phyloP scores from a whole-genome alignment of 805 yeast species.

The Zygosaccharomyces kombuchaensis region DNA sequence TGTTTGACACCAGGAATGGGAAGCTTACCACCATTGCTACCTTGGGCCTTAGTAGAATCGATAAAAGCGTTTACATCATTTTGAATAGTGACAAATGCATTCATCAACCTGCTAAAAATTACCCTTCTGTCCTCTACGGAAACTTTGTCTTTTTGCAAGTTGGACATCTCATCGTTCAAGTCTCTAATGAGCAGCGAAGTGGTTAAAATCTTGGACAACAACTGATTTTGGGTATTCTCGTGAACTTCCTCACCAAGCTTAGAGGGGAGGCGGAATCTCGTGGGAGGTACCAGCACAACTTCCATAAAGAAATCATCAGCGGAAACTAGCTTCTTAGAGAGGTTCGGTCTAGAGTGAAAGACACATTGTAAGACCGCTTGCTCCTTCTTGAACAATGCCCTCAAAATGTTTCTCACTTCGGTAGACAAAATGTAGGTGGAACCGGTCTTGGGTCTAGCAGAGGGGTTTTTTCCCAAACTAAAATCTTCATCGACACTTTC shows the following conservation, averaged over 20 bases:
- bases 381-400: slow-evolving; percentile 72
- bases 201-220: slow-evolving; percentile 71
- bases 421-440: slow-evolving; percentile 83
- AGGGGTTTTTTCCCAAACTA: slow-evolving; percentile 41
- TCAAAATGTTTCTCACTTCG: slow-evolving; percentile 76
- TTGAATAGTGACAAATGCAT: slow-evolving; percentile 90
- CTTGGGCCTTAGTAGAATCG: slow-evolving; percentile 86
- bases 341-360: slow-evolving; percentile 75
- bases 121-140: slow-evolving; percentile 68
- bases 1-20: slow-evolving; percentile 96
- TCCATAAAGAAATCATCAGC: slow-evolving; percentile 90
- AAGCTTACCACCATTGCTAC: slow-evolving; percentile 54
- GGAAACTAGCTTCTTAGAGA: slow-evolving; percentile 40
- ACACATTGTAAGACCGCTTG: slow-evolving; percentile 61
- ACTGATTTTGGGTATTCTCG: slow-evolving; percentile 89
- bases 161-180: slow-evolving; percentile 76
- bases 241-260: slow-evolving; percentile 95
- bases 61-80: slow-evolving; percentile 92
- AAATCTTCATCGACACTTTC: slow-evolving; percentile 32
- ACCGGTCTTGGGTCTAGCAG: slow-evolving; percentile 59
- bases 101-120: slow-evolving; percentile 86
- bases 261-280: slow-evolving; percentile 94
- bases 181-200: slow-evolving; percentile 82
- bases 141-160: slow-evolving; percentile 52
- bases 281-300: slow-evolving; percentile 89